Evolutionary conservation across 2,329 filamentous ascomycete genomes (phyloP).

Genomic region (Exserohilum turcica): DNA sequence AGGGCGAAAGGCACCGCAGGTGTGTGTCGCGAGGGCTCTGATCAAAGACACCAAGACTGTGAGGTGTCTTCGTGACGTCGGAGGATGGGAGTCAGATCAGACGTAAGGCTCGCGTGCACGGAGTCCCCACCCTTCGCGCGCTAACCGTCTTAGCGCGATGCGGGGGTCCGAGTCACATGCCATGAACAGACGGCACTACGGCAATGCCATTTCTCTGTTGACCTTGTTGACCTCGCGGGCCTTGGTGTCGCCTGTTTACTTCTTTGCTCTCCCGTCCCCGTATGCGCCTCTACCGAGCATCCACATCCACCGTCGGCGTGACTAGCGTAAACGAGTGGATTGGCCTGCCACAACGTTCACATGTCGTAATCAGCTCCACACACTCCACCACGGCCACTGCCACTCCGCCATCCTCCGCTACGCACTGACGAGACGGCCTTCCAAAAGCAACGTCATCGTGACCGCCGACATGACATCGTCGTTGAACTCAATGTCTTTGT

Average conservation of each 20-base stretch:
- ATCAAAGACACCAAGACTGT: conserved; percentile 17
- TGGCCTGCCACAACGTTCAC: not conserved
- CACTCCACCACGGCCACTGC: not conserved
- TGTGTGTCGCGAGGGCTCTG: not conserved
- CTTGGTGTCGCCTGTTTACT: not conserved
- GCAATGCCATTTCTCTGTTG: not conserved
- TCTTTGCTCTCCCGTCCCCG: not conserved
- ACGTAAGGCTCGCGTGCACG: conserved; percentile 20
- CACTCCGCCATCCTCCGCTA: not conserved
- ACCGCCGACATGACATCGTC: too few species aligned
- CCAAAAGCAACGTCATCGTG: not conserved
- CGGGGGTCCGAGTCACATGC: conserved; percentile 15
- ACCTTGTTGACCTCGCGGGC: not conserved
- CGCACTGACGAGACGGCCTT: not conserved
- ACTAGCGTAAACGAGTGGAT: not conserved
- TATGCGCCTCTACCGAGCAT: not conserved
- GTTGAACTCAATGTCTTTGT: too few species aligned
- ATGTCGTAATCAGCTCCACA: not conserved
- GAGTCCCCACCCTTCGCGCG: conserved; percentile 5
- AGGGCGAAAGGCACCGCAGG: not conserved
- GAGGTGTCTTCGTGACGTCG: conserved; percentile 22
- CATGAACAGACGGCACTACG: conserved; percentile 4
- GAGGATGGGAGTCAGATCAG: conserved; percentile 15
- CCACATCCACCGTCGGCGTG: not conserved
- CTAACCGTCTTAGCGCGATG: conserved; percentile 20